These are phyloP conservation scores for Beta lomatogona DNA, from an alignment of 179 eudicot genomes.

Conservation along the genomic window DNA sequence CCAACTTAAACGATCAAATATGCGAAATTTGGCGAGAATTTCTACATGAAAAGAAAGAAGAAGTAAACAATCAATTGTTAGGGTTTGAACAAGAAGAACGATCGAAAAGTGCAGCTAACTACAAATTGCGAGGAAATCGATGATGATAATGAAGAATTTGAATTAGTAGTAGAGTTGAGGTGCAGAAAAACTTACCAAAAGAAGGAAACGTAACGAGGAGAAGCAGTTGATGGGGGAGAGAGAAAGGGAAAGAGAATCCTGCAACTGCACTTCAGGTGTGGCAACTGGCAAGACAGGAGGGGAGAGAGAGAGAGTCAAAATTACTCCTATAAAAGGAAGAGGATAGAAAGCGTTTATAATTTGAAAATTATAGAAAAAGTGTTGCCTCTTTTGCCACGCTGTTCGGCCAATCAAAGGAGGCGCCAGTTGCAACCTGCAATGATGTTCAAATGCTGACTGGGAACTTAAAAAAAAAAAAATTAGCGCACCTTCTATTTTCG, in stretches of 20 bases:
- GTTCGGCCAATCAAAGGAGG: constrained; percentile 15
- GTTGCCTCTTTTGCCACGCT: constrained; percentile 11
- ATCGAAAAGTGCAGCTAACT: neutral
- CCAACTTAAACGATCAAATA: constrained; percentile 14
- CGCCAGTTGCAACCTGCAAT: neutral
- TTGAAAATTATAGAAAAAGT: too few species aligned
- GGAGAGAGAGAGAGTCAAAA: too few species aligned
- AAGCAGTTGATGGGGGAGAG: neutral
- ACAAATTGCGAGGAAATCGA: neutral
- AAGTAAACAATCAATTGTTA: neutral
- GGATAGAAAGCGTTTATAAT: neutral
- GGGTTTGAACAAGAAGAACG: neutral
- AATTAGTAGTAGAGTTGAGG: too few species aligned
- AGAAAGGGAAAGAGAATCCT: neutral
- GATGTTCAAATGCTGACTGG: too few species aligned
- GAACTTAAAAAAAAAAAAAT: too few species aligned
- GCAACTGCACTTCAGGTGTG: neutral
- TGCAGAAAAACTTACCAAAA: too few species aligned
- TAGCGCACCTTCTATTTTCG: too few species aligned
- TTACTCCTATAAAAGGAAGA: too few species aligned
- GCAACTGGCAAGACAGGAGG: too few species aligned
- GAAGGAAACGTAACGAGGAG: too few species aligned
- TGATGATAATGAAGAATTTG: too few species aligned
- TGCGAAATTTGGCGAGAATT: neutral
- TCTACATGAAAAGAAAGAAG: neutral